phyloP scores from a whole-genome alignment of 352 stramenopile genomes.

The Globisporangium perplexum region DNA sequence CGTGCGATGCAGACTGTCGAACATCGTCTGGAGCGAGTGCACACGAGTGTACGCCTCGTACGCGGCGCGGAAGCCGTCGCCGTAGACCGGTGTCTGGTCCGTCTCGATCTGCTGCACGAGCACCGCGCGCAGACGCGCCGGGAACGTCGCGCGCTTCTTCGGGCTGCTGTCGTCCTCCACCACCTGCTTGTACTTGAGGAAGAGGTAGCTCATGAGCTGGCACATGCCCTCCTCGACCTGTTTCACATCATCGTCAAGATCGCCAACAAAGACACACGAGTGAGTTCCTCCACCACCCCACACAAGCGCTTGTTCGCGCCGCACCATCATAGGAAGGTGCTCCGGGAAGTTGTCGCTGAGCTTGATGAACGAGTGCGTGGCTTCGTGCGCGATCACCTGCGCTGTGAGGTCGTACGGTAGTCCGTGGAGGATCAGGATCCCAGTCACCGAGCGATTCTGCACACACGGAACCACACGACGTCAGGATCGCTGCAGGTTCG shows the following conservation, averaged over 20 bases:
- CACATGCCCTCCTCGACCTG: slow-evolving; percentile 67
- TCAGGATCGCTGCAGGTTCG: too few relatives aligned
- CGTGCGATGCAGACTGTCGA: slow-evolving; percentile 48
- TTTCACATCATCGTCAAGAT: slow-evolving; percentile 4
- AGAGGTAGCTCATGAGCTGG: slow-evolving; percentile 74
- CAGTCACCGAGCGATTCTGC: slow-evolving; percentile 63
- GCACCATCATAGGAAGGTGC: slow-evolving; percentile 34
- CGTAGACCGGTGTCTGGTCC: slow-evolving; percentile 55
- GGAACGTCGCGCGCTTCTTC: slow-evolving; percentile 31
- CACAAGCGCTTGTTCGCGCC: background rate
- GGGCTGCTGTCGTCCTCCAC: slow-evolving; percentile 26
- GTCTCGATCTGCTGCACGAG: slow-evolving; percentile 60
- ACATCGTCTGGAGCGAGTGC: slow-evolving; percentile 60
- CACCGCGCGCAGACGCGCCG: slow-evolving; percentile 44
- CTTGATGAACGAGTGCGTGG: slow-evolving; percentile 72
- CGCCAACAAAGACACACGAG: background rate
- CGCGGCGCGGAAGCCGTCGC: slow-evolving; percentile 58
- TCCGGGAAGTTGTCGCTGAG: slow-evolving; percentile 61
- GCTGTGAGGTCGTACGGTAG: slow-evolving; percentile 72
- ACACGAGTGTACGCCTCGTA: slow-evolving; percentile 57
- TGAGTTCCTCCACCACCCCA: background rate
- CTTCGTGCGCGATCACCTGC: slow-evolving; percentile 66
- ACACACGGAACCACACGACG: too few relatives aligned
- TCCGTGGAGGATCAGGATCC: slow-evolving; percentile 66
- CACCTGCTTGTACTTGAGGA: slow-evolving; percentile 67